Base-by-base conservation (phyloP, 371 early-diverging fungal genomes). In the Apophysomyces sp. region DNA sequence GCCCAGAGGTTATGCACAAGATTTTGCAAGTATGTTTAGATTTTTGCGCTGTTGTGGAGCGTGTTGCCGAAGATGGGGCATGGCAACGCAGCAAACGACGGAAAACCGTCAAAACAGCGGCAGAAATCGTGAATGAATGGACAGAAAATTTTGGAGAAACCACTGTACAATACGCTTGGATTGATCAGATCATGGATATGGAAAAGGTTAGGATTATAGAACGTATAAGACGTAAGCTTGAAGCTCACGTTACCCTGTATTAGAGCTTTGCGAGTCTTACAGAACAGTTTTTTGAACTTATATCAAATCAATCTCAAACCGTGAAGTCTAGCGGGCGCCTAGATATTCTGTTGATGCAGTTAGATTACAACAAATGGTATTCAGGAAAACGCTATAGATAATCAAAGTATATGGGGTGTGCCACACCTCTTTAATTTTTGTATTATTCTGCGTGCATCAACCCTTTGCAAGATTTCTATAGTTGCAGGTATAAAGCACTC, bases 281-380 rank as follows among this genome's bases (percentile, higher is more conserved):
- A 0, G 71, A 74, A 16, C 71, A 69, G 28, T 75, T 90, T 39
- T 90, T 88, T 69, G 67, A 73, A 8, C 15, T 72, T 12, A 61
- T 72, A 3, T 72, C 76, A 16, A 58, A 67, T 31, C 74, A 72
- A 51, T 64, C 65, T 21, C 73, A 72, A 44, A 71, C 80, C 9
- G 71, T 76, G 0, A 86, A 77, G 57, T 67, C 69, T 7, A 80
- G 71, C 41, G 74, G 80, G 2, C 73, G 77, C 58, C 55, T 89
- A 36, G 87, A 88, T 66, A 78, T 81, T 34, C 65, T 91, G 37
- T 67, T 89, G 16, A 67, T 87, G 57, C 78, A 89, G 34, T 68
- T 89, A n/a, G 92, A 91, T 62, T 88, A 82, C 66, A 88, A 87
- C 57, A 83, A 83, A 54, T 82, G 72, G 69, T 74, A 63, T 52